phyloP scores from a whole-genome alignment of 495 filamentous ascomycete genomes.

The Saxophila tyrrhenica region DNA sequence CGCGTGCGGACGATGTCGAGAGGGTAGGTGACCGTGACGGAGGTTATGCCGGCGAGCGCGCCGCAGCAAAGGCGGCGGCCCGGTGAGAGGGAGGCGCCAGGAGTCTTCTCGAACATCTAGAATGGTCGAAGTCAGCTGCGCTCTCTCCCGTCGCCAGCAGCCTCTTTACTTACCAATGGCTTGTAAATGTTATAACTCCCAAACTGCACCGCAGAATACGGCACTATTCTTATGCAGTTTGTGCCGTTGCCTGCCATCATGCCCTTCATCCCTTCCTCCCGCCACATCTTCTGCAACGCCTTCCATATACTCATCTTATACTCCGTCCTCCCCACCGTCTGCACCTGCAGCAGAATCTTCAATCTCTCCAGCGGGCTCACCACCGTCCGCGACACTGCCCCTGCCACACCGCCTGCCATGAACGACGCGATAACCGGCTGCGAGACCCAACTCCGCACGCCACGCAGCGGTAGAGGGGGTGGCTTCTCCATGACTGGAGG shows the following conservation, averaged over 20 bases:
- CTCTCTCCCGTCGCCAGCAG: neutral
- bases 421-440: conserved; percentile 86
- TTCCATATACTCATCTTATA: conserved; percentile 86
- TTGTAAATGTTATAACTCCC: conserved; percentile 97
- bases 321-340: conserved; percentile 78
- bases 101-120: conserved; percentile 67
- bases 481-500: neutral
- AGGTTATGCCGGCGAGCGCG: conserved; percentile 85
- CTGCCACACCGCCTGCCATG: conserved; percentile 88
- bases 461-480: neutral
- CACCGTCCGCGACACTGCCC: conserved; percentile 92
- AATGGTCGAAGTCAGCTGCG: conserved; percentile 6
- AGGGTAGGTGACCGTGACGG: conserved; percentile 69
- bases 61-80: conserved; percentile 68
- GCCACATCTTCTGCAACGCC: conserved; percentile 87
- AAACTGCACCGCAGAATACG: conserved; percentile 96
- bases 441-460: conserved; percentile 31
- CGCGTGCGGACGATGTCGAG: conserved; percentile 94
- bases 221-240: conserved; percentile 95
- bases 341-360: conserved; percentile 95
- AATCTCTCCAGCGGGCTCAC: conserved; percentile 90
- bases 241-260: conserved; percentile 97
- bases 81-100: conserved; percentile 56
- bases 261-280: conserved; percentile 88
- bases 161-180: conserved; percentile 46